Evolutionary conservation across 106 monocot genomes (phyloP).

Genomic region (Allium cepa): DNA sequence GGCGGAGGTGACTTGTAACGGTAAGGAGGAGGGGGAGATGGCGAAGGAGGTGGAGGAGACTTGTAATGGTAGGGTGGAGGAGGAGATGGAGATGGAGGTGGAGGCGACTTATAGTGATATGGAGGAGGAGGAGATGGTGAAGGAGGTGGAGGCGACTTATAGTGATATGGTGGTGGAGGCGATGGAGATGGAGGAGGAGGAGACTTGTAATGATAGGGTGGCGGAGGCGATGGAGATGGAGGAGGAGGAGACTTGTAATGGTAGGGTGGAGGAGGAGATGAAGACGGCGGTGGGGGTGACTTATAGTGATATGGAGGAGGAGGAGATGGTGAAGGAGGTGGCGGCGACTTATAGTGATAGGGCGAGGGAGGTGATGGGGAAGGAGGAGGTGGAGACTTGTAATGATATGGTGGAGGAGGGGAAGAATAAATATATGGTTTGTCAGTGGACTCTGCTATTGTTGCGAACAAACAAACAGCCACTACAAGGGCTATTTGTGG

Average conservation of each 20-base stretch:
- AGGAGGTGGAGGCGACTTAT: neutral
- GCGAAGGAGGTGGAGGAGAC: neutral
- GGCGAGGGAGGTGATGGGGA: neutral
- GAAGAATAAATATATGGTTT: conserved; percentile 1
- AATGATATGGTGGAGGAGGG: conserved; percentile 4
- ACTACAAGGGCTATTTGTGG: neutral
- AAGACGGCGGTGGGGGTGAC: neutral
- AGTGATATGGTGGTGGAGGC: neutral
- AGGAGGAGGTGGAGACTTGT: conserved; percentile 3
- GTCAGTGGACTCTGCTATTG: neutral
- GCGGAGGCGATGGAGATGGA: conserved; percentile 2
- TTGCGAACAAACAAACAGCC: conserved; percentile 3
- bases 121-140: neutral
- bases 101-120: neutral
- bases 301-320: neutral
- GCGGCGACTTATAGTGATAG: neutral
- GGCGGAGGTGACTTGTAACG: neutral
- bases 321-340: neutral
- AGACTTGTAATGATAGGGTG: neutral
- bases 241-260: neutral
- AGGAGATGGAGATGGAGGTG: neutral
- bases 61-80: neutral
- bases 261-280: neutral
- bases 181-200: conserved; percentile 1
- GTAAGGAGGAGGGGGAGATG: neutral